phyloP scores from a whole-genome alignment of 176 grass and related monocot species.

The Oryza brachyantha region DNA sequence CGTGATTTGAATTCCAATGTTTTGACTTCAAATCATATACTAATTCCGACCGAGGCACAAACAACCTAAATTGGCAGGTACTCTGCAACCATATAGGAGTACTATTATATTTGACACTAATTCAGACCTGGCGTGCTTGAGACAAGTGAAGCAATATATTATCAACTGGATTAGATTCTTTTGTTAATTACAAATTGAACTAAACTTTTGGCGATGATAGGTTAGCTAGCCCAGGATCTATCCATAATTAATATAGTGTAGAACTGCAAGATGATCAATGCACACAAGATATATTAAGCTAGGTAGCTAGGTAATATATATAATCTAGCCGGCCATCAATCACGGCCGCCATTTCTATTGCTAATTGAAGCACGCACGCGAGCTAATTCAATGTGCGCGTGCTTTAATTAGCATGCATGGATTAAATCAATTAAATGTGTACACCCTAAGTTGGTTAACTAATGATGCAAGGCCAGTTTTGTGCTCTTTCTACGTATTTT shows the following conservation, averaged over 20 bases:
- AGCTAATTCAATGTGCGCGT: neutral
- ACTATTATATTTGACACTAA: neutral
- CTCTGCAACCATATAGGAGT: conserved; percentile 3
- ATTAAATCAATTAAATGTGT: no score
- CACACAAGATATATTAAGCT: neutral
- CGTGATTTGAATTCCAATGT: neutral
- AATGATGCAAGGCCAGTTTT: neutral
- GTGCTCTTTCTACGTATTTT: no score
- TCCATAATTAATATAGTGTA: neutral
- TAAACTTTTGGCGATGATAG: conserved; percentile 26
- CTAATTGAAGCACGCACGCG: neutral
- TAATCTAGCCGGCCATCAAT: conserved; percentile 9
- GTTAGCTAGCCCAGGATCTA: neutral
- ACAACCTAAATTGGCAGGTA: conserved; percentile 34
- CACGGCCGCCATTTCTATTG: conserved; percentile 16
- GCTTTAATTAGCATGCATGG: neutral
- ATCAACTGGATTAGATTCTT: neutral
- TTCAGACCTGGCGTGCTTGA: neutral
- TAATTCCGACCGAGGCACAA: conserved; percentile 12
- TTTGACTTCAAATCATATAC: conserved; percentile 24
- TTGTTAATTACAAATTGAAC: neutral
- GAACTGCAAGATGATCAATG: neutral
- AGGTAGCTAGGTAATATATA: no score
- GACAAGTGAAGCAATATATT: neutral
- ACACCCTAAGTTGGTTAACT: neutral